These are phyloP conservation scores for Saccharomycopsis amapae DNA, from an alignment of 805 yeast species.

Conservation along the genomic window DNA sequence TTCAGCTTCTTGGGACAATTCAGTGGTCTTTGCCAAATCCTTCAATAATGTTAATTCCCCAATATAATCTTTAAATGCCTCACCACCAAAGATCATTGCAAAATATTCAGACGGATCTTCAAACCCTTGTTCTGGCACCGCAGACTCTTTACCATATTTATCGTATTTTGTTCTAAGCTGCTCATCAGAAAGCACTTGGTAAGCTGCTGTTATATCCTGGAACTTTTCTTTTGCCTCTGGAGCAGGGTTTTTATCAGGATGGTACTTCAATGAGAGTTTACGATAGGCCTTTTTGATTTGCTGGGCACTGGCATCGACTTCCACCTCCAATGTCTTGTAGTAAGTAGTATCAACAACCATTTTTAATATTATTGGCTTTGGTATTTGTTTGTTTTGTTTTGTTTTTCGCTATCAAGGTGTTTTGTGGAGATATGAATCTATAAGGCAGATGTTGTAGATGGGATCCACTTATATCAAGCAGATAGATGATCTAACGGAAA, in stretches of 20 bases:
- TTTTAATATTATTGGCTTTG: too few relatives aligned
- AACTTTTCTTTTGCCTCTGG: slow-evolving; percentile 71
- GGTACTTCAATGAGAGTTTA: slow-evolving; percentile 65
- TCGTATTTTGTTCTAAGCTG: slow-evolving; percentile 61
- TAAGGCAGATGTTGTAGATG: too few relatives aligned
- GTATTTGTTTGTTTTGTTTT: too few relatives aligned
- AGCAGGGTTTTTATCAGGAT: slow-evolving; percentile 79
- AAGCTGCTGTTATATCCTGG: slow-evolving; percentile 57
- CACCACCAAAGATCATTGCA: slow-evolving; percentile 78
- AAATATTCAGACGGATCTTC: slow-evolving; percentile 72
- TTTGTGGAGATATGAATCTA: too few relatives aligned
- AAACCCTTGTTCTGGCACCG: slow-evolving; percentile 63
- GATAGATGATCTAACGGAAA: too few relatives aligned
- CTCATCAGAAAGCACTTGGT: slow-evolving; percentile 67
- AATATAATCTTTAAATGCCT: slow-evolving; percentile 76
- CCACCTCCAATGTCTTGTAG: slow-evolving; percentile 59
- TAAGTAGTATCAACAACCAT: slow-evolving; percentile 76
- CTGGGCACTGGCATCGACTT: slow-evolving; percentile 48
- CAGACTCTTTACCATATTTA: slow-evolving; percentile 66
- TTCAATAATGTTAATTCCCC: slow-evolving; percentile 80
- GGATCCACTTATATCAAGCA: too few relatives aligned
- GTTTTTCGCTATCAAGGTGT: too few relatives aligned
- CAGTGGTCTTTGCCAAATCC: slow-evolving; percentile 61
- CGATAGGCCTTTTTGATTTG: slow-evolving; percentile 78
- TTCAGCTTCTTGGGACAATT: slow-evolving; percentile 41